A percentile compares a stretch with the other conserved stretches of the same genome.
Conservation (phyloP, 352 stramenopile genomes). For the Globisporangium takayamanum region DNA sequence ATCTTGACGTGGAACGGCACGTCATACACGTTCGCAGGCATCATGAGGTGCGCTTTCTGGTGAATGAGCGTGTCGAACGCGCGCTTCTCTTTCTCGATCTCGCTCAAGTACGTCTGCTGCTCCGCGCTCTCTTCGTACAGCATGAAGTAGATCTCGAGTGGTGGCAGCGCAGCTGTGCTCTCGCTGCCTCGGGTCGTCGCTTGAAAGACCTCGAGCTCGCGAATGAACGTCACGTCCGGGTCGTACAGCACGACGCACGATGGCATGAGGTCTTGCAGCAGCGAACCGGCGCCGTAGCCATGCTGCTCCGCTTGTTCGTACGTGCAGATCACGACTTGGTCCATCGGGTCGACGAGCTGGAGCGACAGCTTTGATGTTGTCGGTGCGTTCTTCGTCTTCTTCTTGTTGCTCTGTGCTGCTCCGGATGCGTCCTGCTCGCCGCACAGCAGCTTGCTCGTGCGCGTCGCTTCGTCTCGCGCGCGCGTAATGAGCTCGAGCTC, state of each 20-base stretch:
- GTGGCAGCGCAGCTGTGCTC: not conserved
- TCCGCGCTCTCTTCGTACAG: constrained; percentile 95
- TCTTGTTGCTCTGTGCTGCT: not conserved
- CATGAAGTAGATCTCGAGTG: constrained; percentile 93
- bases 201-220: constrained; percentile 93
- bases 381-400: not conserved
- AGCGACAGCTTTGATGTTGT: constrained; percentile 33
- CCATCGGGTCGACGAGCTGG: constrained; percentile 35
- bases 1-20: constrained; percentile 76
- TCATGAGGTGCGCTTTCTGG: constrained; percentile 90
- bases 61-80: constrained; percentile 96
- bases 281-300: constrained; percentile 41
- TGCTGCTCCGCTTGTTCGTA: constrained; percentile 73
- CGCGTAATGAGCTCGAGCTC: constrained; percentile 49
- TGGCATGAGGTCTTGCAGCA: constrained; percentile 90
- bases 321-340: constrained; percentile 68
- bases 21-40: constrained; percentile 84
- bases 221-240: constrained; percentile 92
- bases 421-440: not conserved
- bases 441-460: constrained; percentile 14
- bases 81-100: constrained; percentile 93
- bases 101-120: constrained; percentile 92
- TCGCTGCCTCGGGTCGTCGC: constrained; percentile 26
- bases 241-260: constrained; percentile 94
- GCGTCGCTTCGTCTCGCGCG: constrained; percentile 11